phyloP scores from a whole-genome alignment of 495 filamentous ascomycete species.

The Darksidea phi region DNA sequence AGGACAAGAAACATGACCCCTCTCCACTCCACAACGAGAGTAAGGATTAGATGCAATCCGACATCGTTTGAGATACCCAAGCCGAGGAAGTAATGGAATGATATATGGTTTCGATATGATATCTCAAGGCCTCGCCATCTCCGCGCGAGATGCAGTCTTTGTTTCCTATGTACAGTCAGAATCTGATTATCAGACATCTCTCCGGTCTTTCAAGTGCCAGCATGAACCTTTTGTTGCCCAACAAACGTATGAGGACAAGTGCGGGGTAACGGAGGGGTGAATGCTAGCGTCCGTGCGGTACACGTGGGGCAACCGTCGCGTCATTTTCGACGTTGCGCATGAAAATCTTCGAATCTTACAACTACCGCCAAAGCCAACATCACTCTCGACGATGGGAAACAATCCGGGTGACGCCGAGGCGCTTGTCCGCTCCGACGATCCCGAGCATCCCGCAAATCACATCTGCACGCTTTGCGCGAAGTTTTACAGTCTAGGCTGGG shows the following conservation, averaged over 20 bases:
- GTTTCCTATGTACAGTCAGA: neutral
- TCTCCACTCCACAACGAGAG: slow-evolving; percentile 22
- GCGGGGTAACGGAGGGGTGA: slow-evolving; percentile 1
- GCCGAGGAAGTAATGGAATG: slow-evolving; percentile 9
- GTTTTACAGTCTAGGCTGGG: slow-evolving; percentile 95
- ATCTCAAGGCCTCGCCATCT: neutral
- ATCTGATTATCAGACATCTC: no score
- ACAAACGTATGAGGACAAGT: neutral
- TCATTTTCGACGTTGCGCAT: neutral
- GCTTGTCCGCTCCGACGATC: slow-evolving; percentile 69
- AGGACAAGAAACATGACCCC: slow-evolving; percentile 30
- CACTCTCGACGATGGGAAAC: slow-evolving; percentile 1
- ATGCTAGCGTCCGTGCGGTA: neutral
- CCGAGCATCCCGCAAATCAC: slow-evolving; percentile 87
- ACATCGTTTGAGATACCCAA: neutral
- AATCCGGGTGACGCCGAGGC: slow-evolving; percentile 50
- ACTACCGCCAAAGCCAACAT: neutral
- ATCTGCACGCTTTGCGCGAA: slow-evolving; percentile 88
- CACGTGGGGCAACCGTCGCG: neutral
- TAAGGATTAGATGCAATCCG: slow-evolving; percentile 6
- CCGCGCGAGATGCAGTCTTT: slow-evolving; percentile 9
- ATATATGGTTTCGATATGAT: neutral
- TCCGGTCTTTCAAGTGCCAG: no score
- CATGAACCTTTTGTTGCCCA: no score
- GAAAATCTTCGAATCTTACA: neutral